Base-by-base conservation (phyloP, 179 eudicot species). In the Silene coronaria region DNA sequence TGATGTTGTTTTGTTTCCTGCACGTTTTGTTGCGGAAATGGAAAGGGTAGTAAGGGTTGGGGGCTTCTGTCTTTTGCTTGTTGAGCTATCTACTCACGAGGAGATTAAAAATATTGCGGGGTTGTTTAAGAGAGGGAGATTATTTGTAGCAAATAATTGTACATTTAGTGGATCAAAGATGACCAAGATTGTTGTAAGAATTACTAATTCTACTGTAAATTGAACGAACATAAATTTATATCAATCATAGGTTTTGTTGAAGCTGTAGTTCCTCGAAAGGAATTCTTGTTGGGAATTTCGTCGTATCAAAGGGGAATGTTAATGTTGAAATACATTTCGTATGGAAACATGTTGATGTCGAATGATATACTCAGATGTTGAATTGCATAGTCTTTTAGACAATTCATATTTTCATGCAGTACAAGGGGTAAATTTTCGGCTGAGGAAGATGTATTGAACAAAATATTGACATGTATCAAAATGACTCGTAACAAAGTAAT, bases 31-130 rank as follows among this genome's bases (percentile, higher is more conserved):
- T 28, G 75, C 76, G 48, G 96, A 94, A 86, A 86, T 94, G 89
- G 97, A 89, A 76, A 71, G 97, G 73, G 84, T 86, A 42, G 96
- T 92, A 70, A 76, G 85, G 82, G 70, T 74, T 23, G 97, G 94
- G 6, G 97, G 98, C 0, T 81, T 78, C 23, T 88, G 97, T 66
- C 84, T 89, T 53, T 82, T 92, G 80, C 80, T 85, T 14, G 88
- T 94, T 82, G 92, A 89, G 80, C 89, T 83, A 75, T 85, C 94
- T 67, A 88, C 87, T 36, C 64, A 60, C 4, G 38, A 17, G 4
- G 94, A 86, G 75, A 88, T 86, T 26, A 70, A n/a, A 32, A 88
- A 87, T 63, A 75, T 91, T 67, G 89, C 45, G 21, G 75, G 80
- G 26, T 73, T 90, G 89, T 94, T 94, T 81, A 76, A 72, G 83